These are phyloP conservation scores for Blastomyces parvus DNA, from an alignment of 2,329 filamentous ascomycete species.

Conservation along the genomic window DNA sequence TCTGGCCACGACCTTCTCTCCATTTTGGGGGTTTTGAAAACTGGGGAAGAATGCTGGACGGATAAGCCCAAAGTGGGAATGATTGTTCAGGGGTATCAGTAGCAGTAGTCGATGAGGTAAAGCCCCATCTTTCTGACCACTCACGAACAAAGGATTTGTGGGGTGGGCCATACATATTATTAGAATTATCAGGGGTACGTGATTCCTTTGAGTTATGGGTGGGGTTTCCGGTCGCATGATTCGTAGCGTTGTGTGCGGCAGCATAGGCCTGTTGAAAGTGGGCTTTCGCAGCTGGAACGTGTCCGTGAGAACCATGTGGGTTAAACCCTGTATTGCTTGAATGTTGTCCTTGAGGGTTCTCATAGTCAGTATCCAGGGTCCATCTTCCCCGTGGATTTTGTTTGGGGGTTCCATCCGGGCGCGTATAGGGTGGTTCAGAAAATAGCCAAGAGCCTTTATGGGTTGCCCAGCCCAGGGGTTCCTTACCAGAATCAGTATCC, in stretches of 20 bases:
- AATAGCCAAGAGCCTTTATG: slow-evolving; percentile 15
- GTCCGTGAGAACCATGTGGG: slow-evolving; percentile 1
- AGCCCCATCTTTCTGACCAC: slow-evolving; percentile 17
- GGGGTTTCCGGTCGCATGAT: background rate
- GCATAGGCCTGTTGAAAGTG: background rate
- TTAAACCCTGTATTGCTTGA: slow-evolving; percentile 18
- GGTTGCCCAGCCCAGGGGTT: slow-evolving; percentile 17
- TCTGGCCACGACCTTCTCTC: background rate
- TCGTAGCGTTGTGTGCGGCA: background rate
- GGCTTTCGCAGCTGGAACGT: background rate
- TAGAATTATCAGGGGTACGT: slow-evolving; percentile 3
- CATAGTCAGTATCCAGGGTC: slow-evolving; percentile 22
- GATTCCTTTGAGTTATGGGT: background rate
- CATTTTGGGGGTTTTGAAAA: slow-evolving; percentile 14
- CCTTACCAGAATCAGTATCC: slow-evolving; percentile 26
- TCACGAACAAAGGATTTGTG: slow-evolving; percentile 12
- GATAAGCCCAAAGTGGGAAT: slow-evolving; percentile 21
- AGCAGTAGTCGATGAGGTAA: slow-evolving; percentile 7
- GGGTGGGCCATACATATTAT: slow-evolving; percentile 17
- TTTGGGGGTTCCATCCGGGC: slow-evolving; percentile 8
- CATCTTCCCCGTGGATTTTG: slow-evolving; percentile 12
- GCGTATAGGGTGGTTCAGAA: slow-evolving; percentile 16
- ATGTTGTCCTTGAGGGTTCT: slow-evolving; percentile 24
- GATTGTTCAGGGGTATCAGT: slow-evolving; percentile 14
- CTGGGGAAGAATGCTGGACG: slow-evolving; percentile 20